These are phyloP conservation scores for Paspalum notatum DNA, from an alignment of 176 grass and related monocot species.

Conservation along the genomic window DNA sequence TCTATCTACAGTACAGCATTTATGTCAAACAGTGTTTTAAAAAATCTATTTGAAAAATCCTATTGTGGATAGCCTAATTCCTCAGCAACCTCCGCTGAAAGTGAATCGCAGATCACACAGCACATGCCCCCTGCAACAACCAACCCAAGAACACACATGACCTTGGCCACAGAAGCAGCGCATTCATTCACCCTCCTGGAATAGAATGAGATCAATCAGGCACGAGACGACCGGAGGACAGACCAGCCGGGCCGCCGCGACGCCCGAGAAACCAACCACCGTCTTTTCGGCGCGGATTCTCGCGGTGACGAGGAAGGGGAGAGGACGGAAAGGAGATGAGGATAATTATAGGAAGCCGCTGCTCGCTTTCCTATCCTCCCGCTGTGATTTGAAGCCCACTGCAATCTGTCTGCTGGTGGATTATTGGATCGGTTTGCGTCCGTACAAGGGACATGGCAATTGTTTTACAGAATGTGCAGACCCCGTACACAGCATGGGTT, in stretches of 20 bases:
- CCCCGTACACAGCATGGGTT: conserved; percentile 7
- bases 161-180: background rate
- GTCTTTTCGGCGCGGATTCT: conserved; percentile 49
- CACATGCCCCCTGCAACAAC: conserved; percentile 36
- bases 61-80: too few relatives aligned
- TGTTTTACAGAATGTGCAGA: background rate
- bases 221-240: conserved; percentile 41
- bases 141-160: background rate
- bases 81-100: background rate
- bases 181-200: conserved; percentile 12
- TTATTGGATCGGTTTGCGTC: background rate
- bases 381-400: conserved; percentile 56
- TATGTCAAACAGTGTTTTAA: too few relatives aligned
- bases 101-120: conserved; percentile 29
- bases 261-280: conserved; percentile 54
- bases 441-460: conserved; percentile 16
- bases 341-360: conserved; percentile 21
- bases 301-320: background rate
- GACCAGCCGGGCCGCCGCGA: conserved; percentile 2
- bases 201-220: conserved; percentile 20
- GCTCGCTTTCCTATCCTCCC: conserved; percentile 29
- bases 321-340: conserved; percentile 19
- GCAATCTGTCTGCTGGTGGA: conserved; percentile 55
- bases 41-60: too few relatives aligned
- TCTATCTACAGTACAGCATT: too few relatives aligned